Evolutionary conservation across 805 yeast genomes (phyloP).

Genomic region (Metschnikowia bowlesiae): DNA sequence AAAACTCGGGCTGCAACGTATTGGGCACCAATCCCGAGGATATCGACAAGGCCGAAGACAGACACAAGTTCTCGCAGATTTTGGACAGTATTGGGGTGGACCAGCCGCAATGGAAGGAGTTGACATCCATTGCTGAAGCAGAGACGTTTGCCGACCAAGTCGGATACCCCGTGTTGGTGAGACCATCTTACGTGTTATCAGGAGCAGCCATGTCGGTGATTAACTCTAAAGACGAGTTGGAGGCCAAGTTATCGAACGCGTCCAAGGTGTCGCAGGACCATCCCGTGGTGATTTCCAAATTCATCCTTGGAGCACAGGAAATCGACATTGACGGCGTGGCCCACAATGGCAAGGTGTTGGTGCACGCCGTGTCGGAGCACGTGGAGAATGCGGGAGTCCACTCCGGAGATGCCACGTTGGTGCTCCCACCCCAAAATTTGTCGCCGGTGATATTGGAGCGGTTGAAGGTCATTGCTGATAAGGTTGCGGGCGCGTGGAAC

Average conservation of each 20-base stretch:
- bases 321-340: slow-evolving; percentile 98
- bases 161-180: slow-evolving; percentile 91
- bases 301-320: slow-evolving; percentile 93
- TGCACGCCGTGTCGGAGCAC: slow-evolving; percentile 96
- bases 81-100: slow-evolving; percentile 89
- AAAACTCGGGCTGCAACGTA: slow-evolving; percentile 77
- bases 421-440: slow-evolving; percentile 85
- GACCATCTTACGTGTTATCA: slow-evolving; percentile 95
- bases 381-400: slow-evolving; percentile 98
- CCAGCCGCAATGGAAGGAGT: slow-evolving; percentile 98
- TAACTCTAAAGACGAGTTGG: slow-evolving; percentile 72
- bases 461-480: slow-evolving; percentile 83
- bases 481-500: slow-evolving; percentile 90
- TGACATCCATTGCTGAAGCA: slow-evolving; percentile 82
- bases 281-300: slow-evolving; percentile 96
- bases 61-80: slow-evolving; percentile 94
- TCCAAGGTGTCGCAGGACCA: slow-evolving; percentile 92
- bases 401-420: slow-evolving; percentile 96
- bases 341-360: slow-evolving; percentile 76
- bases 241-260: slow-evolving; percentile 77
- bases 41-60: slow-evolving; percentile 96
- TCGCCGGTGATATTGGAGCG: slow-evolving; percentile 62
- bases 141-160: slow-evolving; percentile 78
- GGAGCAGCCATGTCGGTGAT: slow-evolving; percentile 99
- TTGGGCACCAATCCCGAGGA: slow-evolving; percentile 93